A percentile compares a stretch with the other conserved stretches of the same genome.
Evolutionary conservation across 2,329 filamentous ascomycete species (phyloP).

Genomic region (Pyrenochaeta sp.): DNA sequence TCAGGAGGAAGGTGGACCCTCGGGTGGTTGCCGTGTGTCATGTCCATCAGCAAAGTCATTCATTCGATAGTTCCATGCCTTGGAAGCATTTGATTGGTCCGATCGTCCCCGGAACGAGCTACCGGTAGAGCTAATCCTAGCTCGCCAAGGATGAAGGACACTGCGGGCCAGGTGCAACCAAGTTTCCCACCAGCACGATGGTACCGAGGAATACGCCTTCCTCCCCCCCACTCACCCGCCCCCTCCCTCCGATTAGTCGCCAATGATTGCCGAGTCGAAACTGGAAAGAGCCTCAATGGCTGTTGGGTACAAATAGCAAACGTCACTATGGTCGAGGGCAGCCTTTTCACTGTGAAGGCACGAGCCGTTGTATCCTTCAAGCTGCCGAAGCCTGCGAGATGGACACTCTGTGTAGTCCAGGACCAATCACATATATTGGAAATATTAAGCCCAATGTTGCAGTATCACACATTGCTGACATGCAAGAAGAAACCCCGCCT

Average conservation of each 20-base stretch:
- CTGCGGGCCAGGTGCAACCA: neutral
- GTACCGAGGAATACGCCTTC: too few species aligned
- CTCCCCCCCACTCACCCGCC: too few species aligned
- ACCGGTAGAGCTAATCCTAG: neutral
- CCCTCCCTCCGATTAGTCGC: neutral
- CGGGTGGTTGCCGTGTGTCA: neutral
- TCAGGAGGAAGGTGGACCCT: neutral
- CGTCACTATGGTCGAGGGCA: neutral
- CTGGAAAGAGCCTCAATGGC: neutral
- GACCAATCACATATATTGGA: neutral
- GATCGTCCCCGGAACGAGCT: neutral
- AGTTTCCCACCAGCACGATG: too few species aligned
- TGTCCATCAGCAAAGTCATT: conserved; percentile 1
- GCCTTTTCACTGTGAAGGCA: neutral
- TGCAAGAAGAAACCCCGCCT: neutral
- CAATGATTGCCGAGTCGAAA: neutral
- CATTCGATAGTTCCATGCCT: neutral
- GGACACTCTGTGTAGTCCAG: neutral
- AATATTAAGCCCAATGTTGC: neutral
- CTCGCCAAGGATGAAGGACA: neutral
- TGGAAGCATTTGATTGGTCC: neutral
- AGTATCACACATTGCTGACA: neutral
- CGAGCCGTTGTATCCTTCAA: neutral
- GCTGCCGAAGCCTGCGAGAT: neutral
- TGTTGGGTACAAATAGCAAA: neutral